phyloP scores from a whole-genome alignment of 352 stramenopile genomes.

The Globisporangium abappressorium region DNA sequence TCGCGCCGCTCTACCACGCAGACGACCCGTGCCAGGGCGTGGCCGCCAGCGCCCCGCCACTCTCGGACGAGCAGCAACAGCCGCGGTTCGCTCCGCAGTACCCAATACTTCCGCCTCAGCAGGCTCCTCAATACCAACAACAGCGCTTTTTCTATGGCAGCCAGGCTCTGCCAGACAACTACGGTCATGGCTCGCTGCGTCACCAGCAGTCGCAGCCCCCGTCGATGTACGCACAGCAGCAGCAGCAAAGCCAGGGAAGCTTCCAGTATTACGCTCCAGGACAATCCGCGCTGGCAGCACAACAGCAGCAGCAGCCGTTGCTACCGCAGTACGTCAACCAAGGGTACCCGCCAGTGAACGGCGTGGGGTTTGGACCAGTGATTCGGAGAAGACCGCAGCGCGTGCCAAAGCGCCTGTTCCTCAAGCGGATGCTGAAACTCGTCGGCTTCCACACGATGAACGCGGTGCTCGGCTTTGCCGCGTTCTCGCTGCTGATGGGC shows the following conservation, averaged over 20 bases:
- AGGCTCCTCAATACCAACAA: not conserved
- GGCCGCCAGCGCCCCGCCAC: conserved; percentile 1
- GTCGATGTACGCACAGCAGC: not conserved
- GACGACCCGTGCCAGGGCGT: not conserved
- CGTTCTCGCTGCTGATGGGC: conserved; percentile 52
- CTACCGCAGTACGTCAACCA: conserved; percentile 4
- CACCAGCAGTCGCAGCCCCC: conserved; percentile 6
- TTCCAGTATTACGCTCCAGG: conserved; percentile 5
- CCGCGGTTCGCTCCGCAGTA: not conserved
- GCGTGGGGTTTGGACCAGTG: not conserved
- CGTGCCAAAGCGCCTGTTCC: not conserved
- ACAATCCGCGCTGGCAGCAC: not conserved
- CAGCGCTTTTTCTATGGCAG: not conserved
- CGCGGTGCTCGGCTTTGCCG: conserved; percentile 38
- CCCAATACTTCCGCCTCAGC: not conserved
- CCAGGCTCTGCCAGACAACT: conserved; percentile 6
- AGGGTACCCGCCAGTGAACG: not conserved
- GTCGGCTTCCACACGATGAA: conserved; percentile 61
- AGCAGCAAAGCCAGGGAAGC: not conserved
- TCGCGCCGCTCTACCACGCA: not conserved
- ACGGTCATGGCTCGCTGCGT: not conserved
- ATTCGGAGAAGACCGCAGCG: conserved; percentile 3
- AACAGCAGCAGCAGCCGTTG: conserved; percentile 3
- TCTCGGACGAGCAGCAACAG: not conserved
- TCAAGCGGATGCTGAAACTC: conserved; percentile 9